Evolutionary conservation across 176 grass and related monocot genomes (phyloP), one percentile per base, ranked within the genome.

Genomic region (Carex parvula): DNA sequence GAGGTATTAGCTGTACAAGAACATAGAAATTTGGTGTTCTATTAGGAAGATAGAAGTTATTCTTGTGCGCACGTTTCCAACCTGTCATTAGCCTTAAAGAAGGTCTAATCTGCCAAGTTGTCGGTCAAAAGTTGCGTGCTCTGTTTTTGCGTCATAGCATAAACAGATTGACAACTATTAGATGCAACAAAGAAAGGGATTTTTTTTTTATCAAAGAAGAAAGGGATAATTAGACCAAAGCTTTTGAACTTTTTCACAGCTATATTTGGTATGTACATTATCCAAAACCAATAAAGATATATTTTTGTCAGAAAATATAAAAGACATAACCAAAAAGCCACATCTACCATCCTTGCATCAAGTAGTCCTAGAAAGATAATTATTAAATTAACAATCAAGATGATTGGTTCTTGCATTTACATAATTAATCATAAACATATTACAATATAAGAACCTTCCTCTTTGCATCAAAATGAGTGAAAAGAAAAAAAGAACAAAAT

Each of bases 121-220:
- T 55, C 6, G 72, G 72, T 77, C 50, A 77, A 77, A 56, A 55
- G 21, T 77, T 30, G 73, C 18, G 24, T 57, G 73, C 73, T 77
- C 46, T 52, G n/a, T 18, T 74, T 74, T 60, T 75, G 15, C 3
- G 11, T 52, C 70, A 4, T 24, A 73, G 41, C 41, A 53, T 52
- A 53, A 15, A 22, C 26, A 52, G 44, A 13, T 74, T 24, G 8
- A 73, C 17, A 69, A 18, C 5, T 70, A 41, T 41, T n/a, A 32
- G 6, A 68, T 17, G 14, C 3, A 75, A 52, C 37, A 75, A 77
- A 52, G 1, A 22, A 24, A 52, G 20, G 1, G 20, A 73, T 26
- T 26, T 26, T 26, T 26, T 26, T 26, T 26, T 26, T 26, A 26
- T 26, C 26, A 26, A 26, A 26, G 1, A 77, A 52, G 1, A 22